Evolutionary conservation across 495 filamentous ascomycete genomes (phyloP).

Genomic region (Clohesyomyces aquaticus): DNA sequence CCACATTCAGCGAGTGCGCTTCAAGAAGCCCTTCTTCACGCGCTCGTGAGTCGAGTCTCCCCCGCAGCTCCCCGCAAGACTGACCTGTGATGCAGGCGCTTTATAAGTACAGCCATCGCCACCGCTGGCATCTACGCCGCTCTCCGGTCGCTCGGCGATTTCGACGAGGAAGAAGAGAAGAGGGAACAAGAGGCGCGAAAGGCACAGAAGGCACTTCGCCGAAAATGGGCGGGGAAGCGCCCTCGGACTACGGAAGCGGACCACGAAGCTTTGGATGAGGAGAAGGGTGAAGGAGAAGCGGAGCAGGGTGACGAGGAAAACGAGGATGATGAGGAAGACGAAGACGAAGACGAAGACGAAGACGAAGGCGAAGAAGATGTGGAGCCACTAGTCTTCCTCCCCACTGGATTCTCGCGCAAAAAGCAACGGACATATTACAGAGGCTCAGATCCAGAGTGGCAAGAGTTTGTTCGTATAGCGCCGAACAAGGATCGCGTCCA

Average conservation of each 20-base stretch:
- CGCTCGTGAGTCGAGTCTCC: slow-evolving; percentile 12
- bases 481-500: slow-evolving; percentile 54
- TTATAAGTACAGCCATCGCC: slow-evolving; percentile 7
- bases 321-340: too few species aligned
- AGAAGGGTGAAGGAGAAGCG: neutral
- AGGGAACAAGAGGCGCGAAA: neutral
- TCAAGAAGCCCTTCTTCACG: slow-evolving; percentile 37
- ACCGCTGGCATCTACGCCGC: slow-evolving; percentile 1
- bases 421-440: slow-evolving; percentile 59
- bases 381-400: slow-evolving; percentile 62
- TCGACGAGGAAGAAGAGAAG: slow-evolving; percentile 12
- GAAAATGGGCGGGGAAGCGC: neutral
- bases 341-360: slow-evolving; percentile 39
- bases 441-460: slow-evolving; percentile 71
- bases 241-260: neutral
- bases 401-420: slow-evolving; percentile 60
- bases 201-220: neutral
- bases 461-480: slow-evolving; percentile 63
- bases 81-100: slow-evolving; percentile 10
- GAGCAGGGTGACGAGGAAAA: slow-evolving; percentile 34
- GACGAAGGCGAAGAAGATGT: slow-evolving; percentile 40
- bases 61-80: neutral
- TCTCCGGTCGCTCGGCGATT: slow-evolving; percentile 19
- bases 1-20: slow-evolving; percentile 43
- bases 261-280: neutral